Evolutionary conservation across 1,284 basidiomycete genomes (phyloP).

Genomic region (Ustilago esculenta): DNA sequence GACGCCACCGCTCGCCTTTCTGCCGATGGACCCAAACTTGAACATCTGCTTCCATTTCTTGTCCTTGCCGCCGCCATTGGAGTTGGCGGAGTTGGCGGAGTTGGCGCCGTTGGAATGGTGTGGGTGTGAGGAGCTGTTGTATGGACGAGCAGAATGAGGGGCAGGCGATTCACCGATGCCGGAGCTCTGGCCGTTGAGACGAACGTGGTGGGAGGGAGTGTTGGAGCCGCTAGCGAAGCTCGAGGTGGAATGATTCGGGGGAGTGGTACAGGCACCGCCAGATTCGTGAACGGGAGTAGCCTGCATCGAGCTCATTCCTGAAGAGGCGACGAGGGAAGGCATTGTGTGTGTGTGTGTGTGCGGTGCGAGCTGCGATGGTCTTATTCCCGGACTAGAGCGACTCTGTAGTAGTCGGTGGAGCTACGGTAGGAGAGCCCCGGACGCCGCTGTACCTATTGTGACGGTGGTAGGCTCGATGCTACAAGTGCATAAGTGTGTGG

Average conservation of each 20-base stretch:
- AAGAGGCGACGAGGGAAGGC: slow-evolving; percentile 36
- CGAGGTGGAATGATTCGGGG: slow-evolving; percentile 36
- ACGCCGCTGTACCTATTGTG: too few relatives aligned
- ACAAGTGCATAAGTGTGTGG: too few relatives aligned
- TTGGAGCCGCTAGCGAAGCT: slow-evolving; percentile 46
- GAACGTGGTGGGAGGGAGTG: slow-evolving; percentile 24
- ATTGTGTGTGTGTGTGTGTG: slow-evolving; percentile 1
- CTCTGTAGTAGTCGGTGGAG: too few relatives aligned
- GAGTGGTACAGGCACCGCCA: slow-evolving; percentile 34
- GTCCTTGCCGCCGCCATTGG: slow-evolving; percentile 44
- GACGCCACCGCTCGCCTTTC: slow-evolving; percentile 41
- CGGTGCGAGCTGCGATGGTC: background rate
- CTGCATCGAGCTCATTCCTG: slow-evolving; percentile 31
- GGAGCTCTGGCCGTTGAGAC: slow-evolving; percentile 25
- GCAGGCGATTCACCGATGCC: slow-evolving; percentile 47
- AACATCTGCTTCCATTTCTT: slow-evolving; percentile 65
- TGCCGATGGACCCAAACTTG: slow-evolving; percentile 60
- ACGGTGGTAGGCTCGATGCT: too few relatives aligned
- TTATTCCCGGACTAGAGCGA: too few relatives aligned
- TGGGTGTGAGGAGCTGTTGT: slow-evolving; percentile 19
- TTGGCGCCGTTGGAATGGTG: slow-evolving; percentile 11
- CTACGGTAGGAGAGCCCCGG: too few relatives aligned
- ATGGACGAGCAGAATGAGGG: slow-evolving; percentile 13
- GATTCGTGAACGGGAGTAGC: slow-evolving; percentile 31
- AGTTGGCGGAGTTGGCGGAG: slow-evolving; percentile 2